A percentile compares a stretch with the other conserved stretches of the same genome.
Evolutionary conservation across 129 eudicot species (phyloP).

Genomic region (Helianthus tuberosus): DNA sequence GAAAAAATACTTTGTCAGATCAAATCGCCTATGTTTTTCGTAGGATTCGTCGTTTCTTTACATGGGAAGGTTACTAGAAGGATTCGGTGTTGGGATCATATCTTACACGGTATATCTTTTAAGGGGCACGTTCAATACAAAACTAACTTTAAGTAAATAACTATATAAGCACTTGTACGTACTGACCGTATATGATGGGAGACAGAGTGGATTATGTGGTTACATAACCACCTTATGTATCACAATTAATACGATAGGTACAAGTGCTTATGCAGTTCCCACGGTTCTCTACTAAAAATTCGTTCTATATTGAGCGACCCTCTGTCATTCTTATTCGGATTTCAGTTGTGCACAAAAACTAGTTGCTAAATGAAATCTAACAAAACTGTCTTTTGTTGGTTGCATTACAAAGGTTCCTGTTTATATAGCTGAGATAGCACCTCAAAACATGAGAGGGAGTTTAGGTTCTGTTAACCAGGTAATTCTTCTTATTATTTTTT

Average conservation of each 20-base stretch:
- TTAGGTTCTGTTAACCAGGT: conserved; percentile 96
- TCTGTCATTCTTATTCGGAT: not conserved
- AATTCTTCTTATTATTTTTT: not conserved
- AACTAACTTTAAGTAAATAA: not conserved
- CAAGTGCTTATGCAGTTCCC: not conserved
- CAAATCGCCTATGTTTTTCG: not conserved
- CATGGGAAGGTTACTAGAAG: conserved; percentile 94
- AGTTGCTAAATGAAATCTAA: conserved; percentile 12
- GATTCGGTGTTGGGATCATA: conserved; percentile 93
- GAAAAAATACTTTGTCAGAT: not conserved
- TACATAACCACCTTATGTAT: not conserved
- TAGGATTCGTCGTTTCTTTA: conserved; percentile 86
- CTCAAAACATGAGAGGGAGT: conserved; percentile 89
- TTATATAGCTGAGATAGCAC: conserved; percentile 94
- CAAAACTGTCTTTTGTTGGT: not conserved
- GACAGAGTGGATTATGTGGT: not conserved
- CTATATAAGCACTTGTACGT: not conserved
- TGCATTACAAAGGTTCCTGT: conserved; percentile 76
- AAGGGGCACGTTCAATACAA: not conserved
- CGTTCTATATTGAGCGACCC: not conserved
- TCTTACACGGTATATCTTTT: conserved; percentile 63
- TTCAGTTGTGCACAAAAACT: conserved; percentile 2
- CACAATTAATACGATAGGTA: too few relatives aligned
- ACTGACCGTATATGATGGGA: not conserved
- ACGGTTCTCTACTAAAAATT: not conserved